A percentile compares a stretch with the other conserved stretches of the same genome.
phyloP scores from a whole-genome alignment of 805 yeast species.

The Saccharomycopsis javanensis region DNA sequence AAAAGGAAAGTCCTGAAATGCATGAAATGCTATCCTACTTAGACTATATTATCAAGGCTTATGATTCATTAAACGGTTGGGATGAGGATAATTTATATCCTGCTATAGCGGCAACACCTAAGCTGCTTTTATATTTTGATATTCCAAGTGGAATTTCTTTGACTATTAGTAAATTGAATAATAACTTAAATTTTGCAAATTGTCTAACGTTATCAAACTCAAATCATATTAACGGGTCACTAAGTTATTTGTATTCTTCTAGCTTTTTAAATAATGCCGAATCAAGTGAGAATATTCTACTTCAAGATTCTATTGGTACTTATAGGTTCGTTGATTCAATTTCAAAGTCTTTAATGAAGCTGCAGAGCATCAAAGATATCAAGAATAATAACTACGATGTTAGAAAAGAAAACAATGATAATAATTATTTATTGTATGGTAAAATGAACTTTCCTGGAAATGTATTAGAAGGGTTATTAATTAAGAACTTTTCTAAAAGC shows the following conservation, averaged over 20 bases:
- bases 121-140: constrained; percentile 56
- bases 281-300: constrained; percentile 37
- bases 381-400: constrained; percentile 2
- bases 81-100: constrained; percentile 69
- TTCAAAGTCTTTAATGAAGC: constrained; percentile 6
- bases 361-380: constrained; percentile 1
- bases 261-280: constrained; percentile 44
- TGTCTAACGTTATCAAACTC: constrained; percentile 59
- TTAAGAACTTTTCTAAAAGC: constrained; percentile 47
- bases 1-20: not conserved
- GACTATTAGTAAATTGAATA: constrained; percentile 59
- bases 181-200: constrained; percentile 54
- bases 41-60: constrained; percentile 75
- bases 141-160: constrained; percentile 60
- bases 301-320: constrained; percentile 64
- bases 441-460: constrained; percentile 82
- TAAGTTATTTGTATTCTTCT: constrained; percentile 73
- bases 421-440: constrained; percentile 55
- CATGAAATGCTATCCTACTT: constrained; percentile 62
- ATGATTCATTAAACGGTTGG: constrained; percentile 67
- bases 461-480: constrained; percentile 77
- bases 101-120: constrained; percentile 62
- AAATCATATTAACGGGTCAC: constrained; percentile 64
- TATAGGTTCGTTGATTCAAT: constrained; percentile 49
- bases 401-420: not conserved